Base-by-base conservation (phyloP, 305 asterid species). In the Plantago coronopus region DNA sequence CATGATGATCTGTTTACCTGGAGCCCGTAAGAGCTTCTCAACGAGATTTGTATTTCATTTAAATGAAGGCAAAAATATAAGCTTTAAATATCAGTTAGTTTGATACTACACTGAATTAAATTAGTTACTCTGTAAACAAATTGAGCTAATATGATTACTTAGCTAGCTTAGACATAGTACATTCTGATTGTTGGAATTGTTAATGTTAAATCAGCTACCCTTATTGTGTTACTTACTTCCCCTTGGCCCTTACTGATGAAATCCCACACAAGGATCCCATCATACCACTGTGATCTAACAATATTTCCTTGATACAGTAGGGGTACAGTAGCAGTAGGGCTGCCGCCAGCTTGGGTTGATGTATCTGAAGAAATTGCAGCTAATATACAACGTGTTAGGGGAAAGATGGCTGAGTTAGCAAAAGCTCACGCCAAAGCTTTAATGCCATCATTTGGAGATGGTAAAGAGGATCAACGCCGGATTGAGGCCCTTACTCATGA, bases 401-500 rank as follows among this genome's bases (percentile, higher is more conserved):
- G 74, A 50, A 89, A 82, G 81, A 89, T 94, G 95, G 79, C 77
- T 54, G 96, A 89, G 78, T 81, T 94, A 64, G 85, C 93, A 55
- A 94, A 89, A 78, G 95, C 99, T 74, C 99, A 94, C 78, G 97
- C 96, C 51, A 90, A 94, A 78, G 99, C 99, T 76, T 83, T 94
- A 70, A 87, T 94, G 99, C 97, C 99, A 56, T 87, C 97, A 62
- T 94, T 94, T 73, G 99, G 99, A 68, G 99, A 94, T 77, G 96
- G 96, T 70, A 89, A 81, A 82, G 99, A 94, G 79, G 99, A 94
- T 78, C 99, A 94, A 62, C 94, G 72, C 42, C 86, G 67, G 66
- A 94, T 94, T 54, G 99, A 94, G 82, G 64, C 87, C 64, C 95
- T 89, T 67, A 94, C 99, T 25, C 94, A 81, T 13, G 96, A 94